Conservation (phyloP, 371 early-diverging fungal genomes). For the Mucor lusitanicus region DNA sequence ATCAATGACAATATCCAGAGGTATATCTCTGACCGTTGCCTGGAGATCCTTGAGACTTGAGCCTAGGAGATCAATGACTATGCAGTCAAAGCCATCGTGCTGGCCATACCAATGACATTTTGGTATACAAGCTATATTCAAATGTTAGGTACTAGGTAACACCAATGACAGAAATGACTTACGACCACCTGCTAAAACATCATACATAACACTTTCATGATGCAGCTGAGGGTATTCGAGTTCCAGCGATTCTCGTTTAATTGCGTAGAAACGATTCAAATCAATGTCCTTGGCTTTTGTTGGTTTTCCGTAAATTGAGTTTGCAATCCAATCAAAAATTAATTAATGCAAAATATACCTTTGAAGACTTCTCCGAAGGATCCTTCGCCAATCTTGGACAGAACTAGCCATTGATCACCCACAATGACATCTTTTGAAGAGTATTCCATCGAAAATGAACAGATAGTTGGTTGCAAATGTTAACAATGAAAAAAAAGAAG, state of each 20-base stretch:
- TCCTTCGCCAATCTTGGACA: slow-evolving; percentile 63
- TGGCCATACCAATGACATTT: slow-evolving; percentile 90
- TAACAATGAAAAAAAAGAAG: slow-evolving; percentile 2
- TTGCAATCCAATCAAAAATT: slow-evolving; percentile 1
- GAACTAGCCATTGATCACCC: slow-evolving; percentile 57
- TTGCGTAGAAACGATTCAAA: slow-evolving; percentile 48
- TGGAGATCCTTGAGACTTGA: slow-evolving; percentile 90
- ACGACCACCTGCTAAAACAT: slow-evolving; percentile 55
- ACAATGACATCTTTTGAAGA: slow-evolving; percentile 45
- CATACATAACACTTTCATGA: slow-evolving; percentile 55
- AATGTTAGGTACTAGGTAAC: neutral
- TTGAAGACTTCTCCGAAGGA: slow-evolving; percentile 68
- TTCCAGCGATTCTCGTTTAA: slow-evolving; percentile 52
- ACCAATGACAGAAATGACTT: slow-evolving; percentile 15
- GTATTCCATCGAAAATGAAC: neutral
- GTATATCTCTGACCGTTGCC: slow-evolving; percentile 42
- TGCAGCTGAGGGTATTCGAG: slow-evolving; percentile 51
- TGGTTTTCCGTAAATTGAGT: neutral
- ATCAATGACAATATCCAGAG: slow-evolving; percentile 53
- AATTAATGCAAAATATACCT: slow-evolving; percentile 36
- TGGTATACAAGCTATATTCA: slow-evolving; percentile 77
- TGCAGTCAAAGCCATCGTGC: slow-evolving; percentile 87
- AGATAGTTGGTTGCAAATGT: neutral
- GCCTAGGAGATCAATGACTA: slow-evolving; percentile 97
- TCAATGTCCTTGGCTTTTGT: slow-evolving; percentile 46